These are phyloP conservation scores for Ogataea hybrid DNA, from an alignment of 1,139 yeast genomes.

Conservation along the genomic window DNA sequence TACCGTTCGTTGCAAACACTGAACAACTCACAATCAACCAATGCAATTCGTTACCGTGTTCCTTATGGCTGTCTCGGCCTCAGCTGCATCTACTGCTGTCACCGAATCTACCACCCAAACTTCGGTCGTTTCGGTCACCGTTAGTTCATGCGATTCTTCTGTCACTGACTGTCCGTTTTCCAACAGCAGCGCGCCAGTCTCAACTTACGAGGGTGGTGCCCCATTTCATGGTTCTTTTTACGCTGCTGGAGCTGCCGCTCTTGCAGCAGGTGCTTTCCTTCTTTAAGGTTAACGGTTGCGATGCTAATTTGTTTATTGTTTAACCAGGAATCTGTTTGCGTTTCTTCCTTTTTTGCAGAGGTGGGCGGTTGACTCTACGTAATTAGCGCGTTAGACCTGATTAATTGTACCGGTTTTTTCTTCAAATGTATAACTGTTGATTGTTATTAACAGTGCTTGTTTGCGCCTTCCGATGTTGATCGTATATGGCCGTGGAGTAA, in stretches of 20 bases:
- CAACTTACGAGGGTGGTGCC: slow-evolving; percentile 48
- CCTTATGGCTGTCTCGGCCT: slow-evolving; percentile 32
- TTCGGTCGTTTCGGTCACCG: slow-evolving; percentile 33
- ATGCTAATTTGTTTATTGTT: not conserved
- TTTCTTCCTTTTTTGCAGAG: not conserved
- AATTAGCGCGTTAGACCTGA: slow-evolving; percentile 7
- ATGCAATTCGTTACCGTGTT: slow-evolving; percentile 58
- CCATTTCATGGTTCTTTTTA: slow-evolving; percentile 43
- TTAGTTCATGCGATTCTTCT: slow-evolving; percentile 36
- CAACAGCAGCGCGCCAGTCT: slow-evolving; percentile 29
- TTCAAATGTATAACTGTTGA: not conserved
- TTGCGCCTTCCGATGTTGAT: too few species aligned
- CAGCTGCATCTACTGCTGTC: slow-evolving; percentile 41
- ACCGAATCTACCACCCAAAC: slow-evolving; percentile 37
- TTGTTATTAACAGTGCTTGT: not conserved
- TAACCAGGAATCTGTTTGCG: not conserved
- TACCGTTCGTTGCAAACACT: slow-evolving; percentile 6
- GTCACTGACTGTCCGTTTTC: slow-evolving; percentile 28
- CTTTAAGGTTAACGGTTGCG: slow-evolving; percentile 42
- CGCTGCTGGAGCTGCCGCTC: slow-evolving; percentile 68
- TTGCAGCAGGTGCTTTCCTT: slow-evolving; percentile 66
- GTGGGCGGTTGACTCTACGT: slow-evolving; percentile 4
- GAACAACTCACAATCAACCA: slow-evolving; percentile 20
- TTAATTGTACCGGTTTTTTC: slow-evolving; percentile 6
- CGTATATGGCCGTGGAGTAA: not conserved